Percentiles rank a stretch among this genome's conserved stretches.
Conservation (phyloP, 2,329 filamentous ascomycete genomes). For the Emericellopsis atlantica region DNA sequence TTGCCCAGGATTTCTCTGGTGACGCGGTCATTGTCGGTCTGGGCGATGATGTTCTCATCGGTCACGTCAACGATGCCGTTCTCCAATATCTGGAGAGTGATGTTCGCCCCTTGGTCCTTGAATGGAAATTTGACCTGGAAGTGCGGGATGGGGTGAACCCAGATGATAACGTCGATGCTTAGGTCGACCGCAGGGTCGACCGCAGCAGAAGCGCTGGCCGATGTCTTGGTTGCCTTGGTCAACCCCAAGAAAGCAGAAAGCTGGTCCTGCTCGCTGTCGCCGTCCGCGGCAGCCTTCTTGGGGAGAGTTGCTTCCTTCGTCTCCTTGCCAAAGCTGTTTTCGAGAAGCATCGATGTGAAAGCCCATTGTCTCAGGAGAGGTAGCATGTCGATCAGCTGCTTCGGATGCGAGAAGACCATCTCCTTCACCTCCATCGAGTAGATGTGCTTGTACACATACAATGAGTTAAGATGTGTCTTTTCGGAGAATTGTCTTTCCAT, state of each 20-base stretch:
- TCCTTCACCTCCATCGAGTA: constrained; percentile 55
- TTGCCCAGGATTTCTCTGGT: constrained; percentile 28
- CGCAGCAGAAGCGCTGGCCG: background rate
- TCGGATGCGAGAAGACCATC: constrained; percentile 66
- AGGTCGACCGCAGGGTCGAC: constrained; percentile 8
- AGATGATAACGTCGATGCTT: constrained; percentile 40
- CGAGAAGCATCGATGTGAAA: constrained; percentile 51
- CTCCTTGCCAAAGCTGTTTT: constrained; percentile 41
- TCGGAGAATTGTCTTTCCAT: constrained; percentile 13
- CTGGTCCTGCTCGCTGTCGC: constrained; percentile 11
- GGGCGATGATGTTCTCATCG: constrained; percentile 37
- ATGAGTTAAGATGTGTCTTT: constrained; percentile 40
- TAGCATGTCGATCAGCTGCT: constrained; percentile 62
- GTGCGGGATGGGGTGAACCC: constrained; percentile 33
- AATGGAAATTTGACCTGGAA: constrained; percentile 44
- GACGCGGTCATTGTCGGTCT: constrained; percentile 20
- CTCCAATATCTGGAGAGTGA: constrained; percentile 45
- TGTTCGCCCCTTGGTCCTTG: constrained; percentile 30
- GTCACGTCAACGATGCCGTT: constrained; percentile 46
- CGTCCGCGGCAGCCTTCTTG: constrained; percentile 1
- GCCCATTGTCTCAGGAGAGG: constrained; percentile 66
- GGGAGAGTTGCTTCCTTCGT: constrained; percentile 8
- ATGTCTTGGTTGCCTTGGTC: background rate
- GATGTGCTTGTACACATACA: constrained; percentile 62
- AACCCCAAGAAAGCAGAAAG: constrained; percentile 17